A percentile compares a stretch with the other conserved stretches of the same genome.
phyloP scores from a whole-genome alignment of 2,329 filamentous ascomycete genomes.

The Colletotrichum orbiculare region DNA sequence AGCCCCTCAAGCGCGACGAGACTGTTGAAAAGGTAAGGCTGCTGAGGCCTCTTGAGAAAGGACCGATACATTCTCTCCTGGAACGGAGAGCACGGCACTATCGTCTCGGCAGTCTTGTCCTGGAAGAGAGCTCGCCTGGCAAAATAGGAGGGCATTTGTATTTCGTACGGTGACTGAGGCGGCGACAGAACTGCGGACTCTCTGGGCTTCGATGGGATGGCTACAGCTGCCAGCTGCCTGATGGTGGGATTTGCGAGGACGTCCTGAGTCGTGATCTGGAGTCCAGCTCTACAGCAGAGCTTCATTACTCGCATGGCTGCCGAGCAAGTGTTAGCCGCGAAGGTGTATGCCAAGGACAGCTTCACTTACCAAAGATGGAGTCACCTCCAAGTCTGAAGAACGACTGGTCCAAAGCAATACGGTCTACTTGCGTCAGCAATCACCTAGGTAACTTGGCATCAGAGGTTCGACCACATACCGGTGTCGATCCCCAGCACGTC shows the following conservation, averaged over 20 bases:
- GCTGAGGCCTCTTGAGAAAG: conserved; percentile 2
- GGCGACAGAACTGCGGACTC: neutral
- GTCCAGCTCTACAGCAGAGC: conserved; percentile 67
- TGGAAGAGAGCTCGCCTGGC: neutral
- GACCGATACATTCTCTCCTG: conserved; percentile 64
- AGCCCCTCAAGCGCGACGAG: conserved; percentile 43
- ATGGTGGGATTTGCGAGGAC: conserved; percentile 24
- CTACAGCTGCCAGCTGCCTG: neutral
- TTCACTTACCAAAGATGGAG: conserved; percentile 32
- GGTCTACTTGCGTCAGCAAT: neutral
- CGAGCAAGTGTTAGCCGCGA: neutral
- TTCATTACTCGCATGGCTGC: conserved; percentile 52
- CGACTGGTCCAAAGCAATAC: conserved; percentile 64
- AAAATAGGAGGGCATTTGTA: neutral
- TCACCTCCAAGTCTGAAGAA: conserved; percentile 72
- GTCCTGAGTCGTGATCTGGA: conserved; percentile 55
- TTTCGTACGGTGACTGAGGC: neutral
- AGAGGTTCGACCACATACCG: neutral
- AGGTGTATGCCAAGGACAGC: no score
- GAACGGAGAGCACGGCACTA: conserved; percentile 62
- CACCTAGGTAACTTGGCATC: neutral
- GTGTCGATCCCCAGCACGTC: conserved; percentile 49
- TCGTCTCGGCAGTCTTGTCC: conserved; percentile 25
- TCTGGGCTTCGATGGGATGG: neutral
- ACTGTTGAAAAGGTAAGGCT: conserved; percentile 54